Percentiles rank a stretch among this genome's conserved stretches.
These are phyloP conservation scores for Candida stauntonica DNA, from an alignment of 805 yeast species.

Conservation along the genomic window DNA sequence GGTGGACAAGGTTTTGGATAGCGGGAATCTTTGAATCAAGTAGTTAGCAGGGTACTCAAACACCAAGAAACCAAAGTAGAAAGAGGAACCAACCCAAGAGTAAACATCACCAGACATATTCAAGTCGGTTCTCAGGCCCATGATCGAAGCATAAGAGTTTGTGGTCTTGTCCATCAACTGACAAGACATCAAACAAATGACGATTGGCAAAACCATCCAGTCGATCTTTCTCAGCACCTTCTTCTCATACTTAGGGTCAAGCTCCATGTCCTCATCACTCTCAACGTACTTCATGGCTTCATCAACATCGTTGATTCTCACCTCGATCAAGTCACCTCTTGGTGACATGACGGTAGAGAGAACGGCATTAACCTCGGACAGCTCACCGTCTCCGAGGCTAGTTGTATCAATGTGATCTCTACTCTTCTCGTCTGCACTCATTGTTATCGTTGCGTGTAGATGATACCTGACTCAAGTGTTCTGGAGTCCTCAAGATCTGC, in stretches of 20 bases:
- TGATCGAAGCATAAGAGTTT: constrained; percentile 42
- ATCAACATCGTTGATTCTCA: constrained; percentile 34
- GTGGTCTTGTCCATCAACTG: constrained; percentile 41
- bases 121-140: constrained; percentile 44
- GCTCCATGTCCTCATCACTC: constrained; percentile 11
- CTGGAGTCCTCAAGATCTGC: too few relatives aligned
- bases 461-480: too few relatives aligned
- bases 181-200: constrained; percentile 32
- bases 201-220: constrained; percentile 33
- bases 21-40: constrained; percentile 50
- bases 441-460: too few relatives aligned
- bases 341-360: constrained; percentile 27
- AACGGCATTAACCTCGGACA: constrained; percentile 8
- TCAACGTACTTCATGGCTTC: constrained; percentile 34
- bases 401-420: constrained; percentile 3
- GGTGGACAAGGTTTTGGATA: constrained; percentile 44
- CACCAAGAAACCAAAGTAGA: constrained; percentile 58
- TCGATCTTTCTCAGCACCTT: constrained; percentile 37
- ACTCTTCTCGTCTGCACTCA: background rate
- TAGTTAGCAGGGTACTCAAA: constrained; percentile 49
- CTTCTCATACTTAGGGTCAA: constrained; percentile 20
- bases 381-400: constrained; percentile 7
- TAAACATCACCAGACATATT: constrained; percentile 41
- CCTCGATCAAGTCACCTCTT: constrained; percentile 25
- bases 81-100: constrained; percentile 54